phyloP scores from a whole-genome alignment of 305 asterid species.

The Nicotiana rustica region DNA sequence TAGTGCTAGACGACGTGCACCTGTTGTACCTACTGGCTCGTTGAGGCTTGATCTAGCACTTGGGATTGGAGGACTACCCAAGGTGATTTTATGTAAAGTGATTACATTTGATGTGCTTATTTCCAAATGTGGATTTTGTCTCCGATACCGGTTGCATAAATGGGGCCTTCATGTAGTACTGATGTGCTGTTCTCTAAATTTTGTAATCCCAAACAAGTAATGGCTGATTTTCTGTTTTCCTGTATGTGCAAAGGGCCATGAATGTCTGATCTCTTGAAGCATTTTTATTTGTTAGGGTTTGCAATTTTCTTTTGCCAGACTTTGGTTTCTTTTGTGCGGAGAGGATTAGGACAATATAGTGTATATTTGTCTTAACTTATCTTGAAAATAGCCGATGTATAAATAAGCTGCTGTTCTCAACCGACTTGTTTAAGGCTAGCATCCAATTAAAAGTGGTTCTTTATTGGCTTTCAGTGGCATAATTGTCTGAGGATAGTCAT shows the following conservation, averaged over 20 bases:
- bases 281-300: neutral
- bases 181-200: neutral
- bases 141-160: neutral
- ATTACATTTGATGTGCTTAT: neutral
- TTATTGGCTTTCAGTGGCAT: neutral
- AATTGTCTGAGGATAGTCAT: neutral
- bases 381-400: neutral
- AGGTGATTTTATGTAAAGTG: constrained; percentile 57
- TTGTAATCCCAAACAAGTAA: constrained; percentile 3
- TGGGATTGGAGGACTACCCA: constrained; percentile 92
- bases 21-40: constrained; percentile 88
- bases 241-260: constrained; percentile 25
- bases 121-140: neutral
- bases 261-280: neutral
- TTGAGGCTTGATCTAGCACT: constrained; percentile 91
- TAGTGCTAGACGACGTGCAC: constrained; percentile 82
- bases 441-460: neutral
- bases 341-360: neutral
- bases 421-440: neutral
- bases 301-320: neutral
- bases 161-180: neutral
- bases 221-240: neutral
- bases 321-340: neutral
- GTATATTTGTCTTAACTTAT: neutral
- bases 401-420: constrained; percentile 13